phyloP scores from a whole-genome alignment of 2,329 filamentous ascomycete species.

The Grosmannia huntii region DNA sequence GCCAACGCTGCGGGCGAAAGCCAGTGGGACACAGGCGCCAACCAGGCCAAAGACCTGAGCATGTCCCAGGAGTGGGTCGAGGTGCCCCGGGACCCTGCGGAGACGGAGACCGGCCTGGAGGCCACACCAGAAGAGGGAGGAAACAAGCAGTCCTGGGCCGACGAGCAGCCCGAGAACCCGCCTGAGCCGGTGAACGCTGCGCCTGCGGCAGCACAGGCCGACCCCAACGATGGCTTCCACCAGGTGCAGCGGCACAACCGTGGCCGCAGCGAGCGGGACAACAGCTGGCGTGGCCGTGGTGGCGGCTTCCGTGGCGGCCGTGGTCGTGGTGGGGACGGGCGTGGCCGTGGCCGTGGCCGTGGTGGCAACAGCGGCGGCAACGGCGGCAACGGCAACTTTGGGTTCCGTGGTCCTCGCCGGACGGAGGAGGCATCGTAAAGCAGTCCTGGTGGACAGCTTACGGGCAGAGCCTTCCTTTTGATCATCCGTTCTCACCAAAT shows the following conservation, averaged over 20 bases:
- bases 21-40: conserved; percentile 43
- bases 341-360: conserved; percentile 4
- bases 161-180: conserved; percentile 53
- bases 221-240: conserved; percentile 55
- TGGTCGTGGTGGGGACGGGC: conserved; percentile 3
- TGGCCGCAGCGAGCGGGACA: conserved; percentile 39
- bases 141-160: conserved; percentile 64
- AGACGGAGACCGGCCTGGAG: conserved; percentile 55
- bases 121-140: conserved; percentile 44
- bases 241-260: conserved; percentile 52
- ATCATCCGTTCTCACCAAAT: not conserved
- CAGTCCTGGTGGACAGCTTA: too few species aligned
- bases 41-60: conserved; percentile 24
- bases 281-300: conserved; percentile 33
- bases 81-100: conserved; percentile 57
- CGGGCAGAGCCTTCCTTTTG: not conserved
- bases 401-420: conserved; percentile 2
- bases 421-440: not conserved
- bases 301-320: conserved; percentile 26
- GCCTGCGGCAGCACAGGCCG: conserved; percentile 16
- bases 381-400: conserved; percentile 1
- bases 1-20: conserved; percentile 50
- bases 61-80: conserved; percentile 61
- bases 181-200: conserved; percentile 16
- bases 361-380: conserved; percentile 1